These are phyloP conservation scores for Boletus vinaceobasis DNA, from an alignment of 768 basidiomycete genomes.

Conservation along the genomic window DNA sequence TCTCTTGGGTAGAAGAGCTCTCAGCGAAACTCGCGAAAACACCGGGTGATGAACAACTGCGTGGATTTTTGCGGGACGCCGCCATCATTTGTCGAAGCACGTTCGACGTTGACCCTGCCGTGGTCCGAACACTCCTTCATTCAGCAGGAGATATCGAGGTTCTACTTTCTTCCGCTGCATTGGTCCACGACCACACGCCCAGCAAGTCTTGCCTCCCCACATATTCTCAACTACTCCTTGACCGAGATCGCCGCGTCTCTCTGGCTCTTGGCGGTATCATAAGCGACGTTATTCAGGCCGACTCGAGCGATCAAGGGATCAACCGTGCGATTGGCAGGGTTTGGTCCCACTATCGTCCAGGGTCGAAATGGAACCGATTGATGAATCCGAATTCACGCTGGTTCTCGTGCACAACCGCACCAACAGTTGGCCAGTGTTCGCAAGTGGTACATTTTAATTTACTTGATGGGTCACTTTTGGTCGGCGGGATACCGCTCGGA, in stretches of 20 bases:
- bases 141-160: constrained; percentile 22
- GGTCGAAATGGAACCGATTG: constrained; percentile 21
- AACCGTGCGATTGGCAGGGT: constrained; percentile 16
- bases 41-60: constrained; percentile 12
- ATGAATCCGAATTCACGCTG: constrained; percentile 17
- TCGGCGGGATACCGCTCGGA: constrained; percentile 26
- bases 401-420: constrained; percentile 20
- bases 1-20: constrained; percentile 38
- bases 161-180: constrained; percentile 23
- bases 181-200: constrained; percentile 27
- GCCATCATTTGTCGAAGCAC: constrained; percentile 38
- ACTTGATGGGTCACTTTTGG: constrained; percentile 25
- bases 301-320: constrained; percentile 7
- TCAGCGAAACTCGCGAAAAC: constrained; percentile 17
- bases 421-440: constrained; percentile 3
- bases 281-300: not conserved
- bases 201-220: not conserved
- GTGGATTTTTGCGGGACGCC: constrained; percentile 32
- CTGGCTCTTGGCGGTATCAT: constrained; percentile 19
- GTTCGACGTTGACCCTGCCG: constrained; percentile 23
- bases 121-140: constrained; percentile 13
- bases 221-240: constrained; percentile 18
- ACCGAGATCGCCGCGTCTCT: constrained; percentile 32
- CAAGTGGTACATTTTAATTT: constrained; percentile 24
- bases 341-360: constrained; percentile 24